Evolutionary conservation across 768 basidiomycete species (phyloP).

Genomic region (Kwoniella europaea): DNA sequence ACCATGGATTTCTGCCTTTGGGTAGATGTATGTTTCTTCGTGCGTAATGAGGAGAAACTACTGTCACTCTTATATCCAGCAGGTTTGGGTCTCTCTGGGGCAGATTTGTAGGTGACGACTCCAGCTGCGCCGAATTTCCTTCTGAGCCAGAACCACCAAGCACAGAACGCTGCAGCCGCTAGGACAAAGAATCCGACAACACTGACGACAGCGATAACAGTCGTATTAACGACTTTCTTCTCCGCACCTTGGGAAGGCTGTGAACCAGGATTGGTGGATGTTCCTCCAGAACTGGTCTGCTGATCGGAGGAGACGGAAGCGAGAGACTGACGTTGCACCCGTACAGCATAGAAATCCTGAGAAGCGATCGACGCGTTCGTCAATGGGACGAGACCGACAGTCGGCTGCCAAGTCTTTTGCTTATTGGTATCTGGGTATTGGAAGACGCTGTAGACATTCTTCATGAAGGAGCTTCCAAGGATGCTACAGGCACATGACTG

Average conservation of each 20-base stretch:
- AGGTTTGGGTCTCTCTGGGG: slow-evolving; percentile 10
- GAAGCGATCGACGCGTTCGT: slow-evolving; percentile 53
- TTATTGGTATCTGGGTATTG: slow-evolving; percentile 41
- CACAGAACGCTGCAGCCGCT: slow-evolving; percentile 52
- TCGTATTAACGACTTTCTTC: slow-evolving; percentile 41
- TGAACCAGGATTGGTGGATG: slow-evolving; percentile 21
- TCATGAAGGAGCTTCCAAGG: slow-evolving; percentile 54
- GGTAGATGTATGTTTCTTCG: slow-evolving; percentile 47
- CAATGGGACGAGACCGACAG: slow-evolving; percentile 50
- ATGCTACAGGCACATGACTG: slow-evolving; percentile 29
- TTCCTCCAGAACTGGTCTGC: slow-evolving; percentile 26
- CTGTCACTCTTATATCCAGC: slow-evolving; percentile 28
- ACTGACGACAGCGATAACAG: slow-evolving; percentile 41
- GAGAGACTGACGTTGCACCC: slow-evolving; percentile 44
- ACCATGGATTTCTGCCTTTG: slow-evolving; percentile 55
- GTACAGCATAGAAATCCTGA: slow-evolving; percentile 56
- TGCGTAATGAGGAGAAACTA: slow-evolving; percentile 30
- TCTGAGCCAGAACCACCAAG: slow-evolving; percentile 58
- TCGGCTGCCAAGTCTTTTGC: slow-evolving; percentile 46
- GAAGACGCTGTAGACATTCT: slow-evolving; percentile 55
- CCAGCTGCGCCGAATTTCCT: slow-evolving; percentile 47
- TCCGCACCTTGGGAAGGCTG: slow-evolving; percentile 18
- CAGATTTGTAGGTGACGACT: slow-evolving; percentile 29
- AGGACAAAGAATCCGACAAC: slow-evolving; percentile 53
- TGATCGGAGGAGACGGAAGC: slow-evolving; percentile 33